Evolutionary conservation across 1,284 basidiomycete species (phyloP), one percentile per base, ranked within the genome.

Genomic region (Austroboletus niveus): DNA sequence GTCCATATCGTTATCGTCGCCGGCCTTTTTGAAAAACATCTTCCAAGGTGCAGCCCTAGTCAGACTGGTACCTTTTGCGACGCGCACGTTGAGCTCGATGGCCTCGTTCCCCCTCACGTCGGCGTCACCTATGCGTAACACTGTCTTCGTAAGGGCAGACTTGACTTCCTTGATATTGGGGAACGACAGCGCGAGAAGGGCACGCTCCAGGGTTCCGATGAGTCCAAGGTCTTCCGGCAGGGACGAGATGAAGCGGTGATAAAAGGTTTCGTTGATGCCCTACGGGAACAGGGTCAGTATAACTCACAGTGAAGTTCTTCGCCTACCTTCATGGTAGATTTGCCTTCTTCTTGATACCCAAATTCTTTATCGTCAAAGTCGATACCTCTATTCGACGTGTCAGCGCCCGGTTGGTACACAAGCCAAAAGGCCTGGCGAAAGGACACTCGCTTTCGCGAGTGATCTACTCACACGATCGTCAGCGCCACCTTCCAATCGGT

Each of bases 291-390:
- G 15, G 55, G 45, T 58, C 45, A 30, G 48, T 9, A 55, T n/a
- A 17, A 31, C 35, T 29, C 6, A 46, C n/a, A 17, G 34, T 8
- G 29, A 4, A 51, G 24, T 10, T 12, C 10, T 36, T 27, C 31
- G 51, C 58, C 32, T 60, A 88, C 91, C 78, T 94, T 94, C 53
- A 83, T 76, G 5, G 74, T 55, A 9, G 80, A 76, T 62, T 94
- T 94, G 59, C 82, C 72, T 48, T 87, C 79, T 63, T 92, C 85
- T 8, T 75, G 68, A 62, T 80, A 85, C 1, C 71, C 80, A 22
- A 81, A 71, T 20, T 85, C 79, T 35, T 85, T 82, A 59, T 92
- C 88, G 61, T 88, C 90, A 68, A 95, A 95, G 68, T 94, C 91
- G 38, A 93, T 77, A 5, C 93, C 93, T 27, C 89, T 91, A 54